Base-by-base conservation (phyloP, 495 filamentous ascomycete species). In the Pseudevernia furfuracea region DNA sequence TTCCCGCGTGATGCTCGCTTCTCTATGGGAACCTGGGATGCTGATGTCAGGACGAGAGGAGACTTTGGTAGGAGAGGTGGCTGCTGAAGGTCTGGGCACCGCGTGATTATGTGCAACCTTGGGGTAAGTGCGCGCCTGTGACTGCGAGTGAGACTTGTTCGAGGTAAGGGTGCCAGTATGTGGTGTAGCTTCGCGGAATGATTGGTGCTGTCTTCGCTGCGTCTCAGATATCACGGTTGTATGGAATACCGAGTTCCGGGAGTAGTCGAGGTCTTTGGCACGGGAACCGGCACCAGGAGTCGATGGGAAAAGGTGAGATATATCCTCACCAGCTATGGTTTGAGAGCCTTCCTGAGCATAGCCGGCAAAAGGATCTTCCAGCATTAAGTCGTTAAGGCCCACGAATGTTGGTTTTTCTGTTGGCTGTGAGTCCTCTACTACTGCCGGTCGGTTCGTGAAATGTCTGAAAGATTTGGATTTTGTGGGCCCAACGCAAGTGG, bases 321-420 rank as follows among this genome's bases (percentile, higher is more conserved):
- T 37, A 32, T 55, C 30, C 15, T 30, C 37, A 32, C 21, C 14
- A 43, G 28, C 49, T 52, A n/a, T 34, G 43, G 36, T 32, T 37
- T 63, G 61, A 34, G 61, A 36, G 3, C 43, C 61, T 63, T 57
- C 61, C 17, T 36, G 52, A 21, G 52, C 28, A 34, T 55, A 55
- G 15, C 15, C 15, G 30, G 52, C 28, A 30, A 55, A 55, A 21
- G 52, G 52, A 30, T 55, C 30, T 0, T 55, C 52, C 30, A 55
- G 30, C 14, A 55, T 55, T 10, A 55, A 21, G 6, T 55, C 52
- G 17, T 55, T 30, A 17, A 55, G 28, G 30, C 59, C 49, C 10
- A 37, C 41, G 11, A 25, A 61, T 41, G 7, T 4, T 48, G 59
- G 21, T 21, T 25, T 43, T 4, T n/a, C 59, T 23, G 59, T 23